These are phyloP conservation scores for Bassia scoparia DNA, from an alignment of 148 eudicot genomes.

Conservation along the genomic window DNA sequence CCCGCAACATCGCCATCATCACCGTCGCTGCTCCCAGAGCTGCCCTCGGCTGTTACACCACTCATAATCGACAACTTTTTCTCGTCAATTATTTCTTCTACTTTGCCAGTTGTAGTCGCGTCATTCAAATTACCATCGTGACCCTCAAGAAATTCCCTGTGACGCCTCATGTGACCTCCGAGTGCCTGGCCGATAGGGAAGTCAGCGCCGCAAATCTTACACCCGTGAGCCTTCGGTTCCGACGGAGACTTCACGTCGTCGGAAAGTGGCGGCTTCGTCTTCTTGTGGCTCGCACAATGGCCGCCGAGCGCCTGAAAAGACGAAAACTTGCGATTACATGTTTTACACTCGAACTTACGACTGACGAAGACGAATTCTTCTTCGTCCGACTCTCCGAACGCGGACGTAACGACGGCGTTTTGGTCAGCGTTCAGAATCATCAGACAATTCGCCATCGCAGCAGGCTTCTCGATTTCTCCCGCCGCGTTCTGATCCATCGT, in stretches of 20 bases:
- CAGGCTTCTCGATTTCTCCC: constrained; percentile 18
- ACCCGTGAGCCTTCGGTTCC: constrained; percentile 40
- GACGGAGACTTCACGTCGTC: constrained; percentile 10
- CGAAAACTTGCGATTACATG: constrained; percentile 41
- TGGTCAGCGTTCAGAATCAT: background rate
- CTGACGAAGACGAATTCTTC: background rate
- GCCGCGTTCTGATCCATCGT: background rate
- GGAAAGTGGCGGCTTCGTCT: constrained; percentile 5
- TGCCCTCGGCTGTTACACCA: background rate
- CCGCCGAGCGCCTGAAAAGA: constrained; percentile 72
- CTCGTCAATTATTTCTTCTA: background rate
- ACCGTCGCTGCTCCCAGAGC: constrained; percentile 10
- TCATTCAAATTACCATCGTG: no score
- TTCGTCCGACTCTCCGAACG: background rate
- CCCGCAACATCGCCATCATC: background rate
- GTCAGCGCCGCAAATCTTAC: constrained; percentile 43
- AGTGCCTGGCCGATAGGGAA: constrained; percentile 55
- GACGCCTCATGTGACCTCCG: constrained; percentile 68
- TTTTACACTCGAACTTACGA: constrained; percentile 45
- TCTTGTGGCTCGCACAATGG: constrained; percentile 69
- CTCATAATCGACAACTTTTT: background rate
- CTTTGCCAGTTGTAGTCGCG: no score
- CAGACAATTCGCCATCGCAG: constrained; percentile 23
- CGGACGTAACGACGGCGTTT: background rate
- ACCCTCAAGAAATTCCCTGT: no score